These are phyloP conservation scores for Lunularia cruciata DNA, from an alignment of 225 moss, liverwort and hornwort genomes.

Conservation along the genomic window DNA sequence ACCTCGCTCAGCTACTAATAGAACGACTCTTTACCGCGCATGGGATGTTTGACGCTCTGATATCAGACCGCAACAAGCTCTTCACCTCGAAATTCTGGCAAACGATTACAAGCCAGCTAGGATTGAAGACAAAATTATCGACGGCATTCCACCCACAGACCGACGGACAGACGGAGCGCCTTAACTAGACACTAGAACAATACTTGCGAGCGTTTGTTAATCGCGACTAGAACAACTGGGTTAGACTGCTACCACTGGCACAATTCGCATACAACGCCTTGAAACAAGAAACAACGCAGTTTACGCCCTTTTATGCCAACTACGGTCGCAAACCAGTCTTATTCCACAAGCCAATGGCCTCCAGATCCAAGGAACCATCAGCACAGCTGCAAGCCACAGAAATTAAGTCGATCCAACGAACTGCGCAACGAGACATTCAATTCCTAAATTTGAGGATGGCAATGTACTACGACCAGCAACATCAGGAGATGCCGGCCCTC, in stretches of 20 bases:
- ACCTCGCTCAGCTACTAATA: too few species aligned
- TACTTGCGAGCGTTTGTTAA: not conserved
- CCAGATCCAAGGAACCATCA: not conserved
- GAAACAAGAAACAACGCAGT: constrained; percentile 6
- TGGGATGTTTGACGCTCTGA: not conserved
- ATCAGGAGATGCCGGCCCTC: not conserved
- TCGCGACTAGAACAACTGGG: constrained; percentile 18
- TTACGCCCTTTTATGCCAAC: constrained; percentile 23
- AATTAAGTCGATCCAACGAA: not conserved
- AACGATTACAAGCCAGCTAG: not conserved
- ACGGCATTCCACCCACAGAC: not conserved
- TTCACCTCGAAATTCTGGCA: constrained; percentile 4
- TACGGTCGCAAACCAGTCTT: not conserved
- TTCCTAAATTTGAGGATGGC: not conserved
- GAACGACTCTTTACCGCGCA: too few species aligned
- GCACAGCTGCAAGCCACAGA: not conserved
- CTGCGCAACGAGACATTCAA: constrained; percentile 4
- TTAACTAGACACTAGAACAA: not conserved
- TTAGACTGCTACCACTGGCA: not conserved
- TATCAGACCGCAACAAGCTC: not conserved
- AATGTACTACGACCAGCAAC: too few species aligned
- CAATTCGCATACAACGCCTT: constrained; percentile 22
- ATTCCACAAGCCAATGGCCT: too few species aligned
- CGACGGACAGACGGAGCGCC: not conserved
- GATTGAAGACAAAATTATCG: not conserved